Conservation (phyloP, 2,329 filamentous ascomycete genomes). For the Botrytis byssoidea region DNA sequence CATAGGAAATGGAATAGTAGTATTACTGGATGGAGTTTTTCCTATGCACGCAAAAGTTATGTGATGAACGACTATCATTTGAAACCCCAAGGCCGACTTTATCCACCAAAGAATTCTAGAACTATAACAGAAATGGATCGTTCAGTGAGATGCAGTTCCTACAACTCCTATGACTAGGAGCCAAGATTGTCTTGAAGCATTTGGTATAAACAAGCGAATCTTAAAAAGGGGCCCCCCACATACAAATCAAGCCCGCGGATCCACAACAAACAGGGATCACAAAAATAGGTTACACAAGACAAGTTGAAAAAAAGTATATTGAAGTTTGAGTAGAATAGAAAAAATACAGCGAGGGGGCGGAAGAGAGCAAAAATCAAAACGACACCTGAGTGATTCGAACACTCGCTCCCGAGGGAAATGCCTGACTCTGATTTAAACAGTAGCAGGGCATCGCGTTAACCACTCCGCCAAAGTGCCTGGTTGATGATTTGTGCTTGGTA, state of each 20-base stretch:
- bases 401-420: conserved; percentile 19
- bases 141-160: background rate
- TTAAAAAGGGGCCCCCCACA: conserved; percentile 9
- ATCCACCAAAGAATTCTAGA: background rate
- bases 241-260: background rate
- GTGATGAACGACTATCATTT: background rate
- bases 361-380: background rate
- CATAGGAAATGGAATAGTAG: background rate
- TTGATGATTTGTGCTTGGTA: fast-evolving
- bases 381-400: conserved; percentile 20
- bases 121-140: background rate
- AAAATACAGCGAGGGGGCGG: fast-evolving
- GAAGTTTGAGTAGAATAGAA: background rate
- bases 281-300: background rate
- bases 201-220: background rate
- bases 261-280: background rate
- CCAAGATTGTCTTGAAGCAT: background rate
- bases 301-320: background rate
- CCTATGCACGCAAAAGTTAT: background rate
- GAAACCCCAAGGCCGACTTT: background rate
- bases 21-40: background rate
- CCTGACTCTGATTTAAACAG: background rate
- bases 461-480: conserved; percentile 17
- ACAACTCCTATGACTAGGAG: background rate
- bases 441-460: conserved; percentile 20